A percentile compares a stretch with the other conserved stretches of the same genome.
phyloP scores from a whole-genome alignment of 140 eudicot genomes.

The Bidens hawaiensis region DNA sequence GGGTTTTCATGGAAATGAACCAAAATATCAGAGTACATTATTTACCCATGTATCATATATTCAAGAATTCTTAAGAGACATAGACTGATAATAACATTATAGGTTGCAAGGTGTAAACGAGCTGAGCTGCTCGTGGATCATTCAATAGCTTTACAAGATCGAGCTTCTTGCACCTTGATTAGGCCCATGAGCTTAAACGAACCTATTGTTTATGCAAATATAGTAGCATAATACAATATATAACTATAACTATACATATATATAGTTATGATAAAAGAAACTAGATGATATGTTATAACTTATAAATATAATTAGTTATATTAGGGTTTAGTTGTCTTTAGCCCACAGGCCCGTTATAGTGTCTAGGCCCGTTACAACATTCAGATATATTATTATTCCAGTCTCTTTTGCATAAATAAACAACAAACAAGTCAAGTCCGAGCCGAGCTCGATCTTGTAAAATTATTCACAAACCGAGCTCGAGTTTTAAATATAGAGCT shows the following conservation, averaged over 20 bases:
- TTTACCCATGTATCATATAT: neutral
- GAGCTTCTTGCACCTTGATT: neutral
- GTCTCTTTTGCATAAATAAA: too few relatives aligned
- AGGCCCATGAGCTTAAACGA: neutral
- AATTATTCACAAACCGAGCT: slow-evolving; percentile 2
- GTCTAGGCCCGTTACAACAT: too few relatives aligned
- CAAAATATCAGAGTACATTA: neutral
- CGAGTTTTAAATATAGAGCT: too few relatives aligned
- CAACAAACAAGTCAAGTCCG: neutral
- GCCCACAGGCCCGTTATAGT: too few relatives aligned
- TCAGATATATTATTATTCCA: too few relatives aligned
- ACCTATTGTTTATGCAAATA: neutral
- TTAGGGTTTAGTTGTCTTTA: too few relatives aligned
- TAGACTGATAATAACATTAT: neutral
- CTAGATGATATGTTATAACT: neutral
- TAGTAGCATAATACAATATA: neutral
- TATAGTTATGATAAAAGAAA: neutral
- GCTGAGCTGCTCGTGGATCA: neutral
- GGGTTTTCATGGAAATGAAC: neutral
- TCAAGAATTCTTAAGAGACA: neutral
- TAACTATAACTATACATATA: neutral
- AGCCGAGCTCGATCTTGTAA: too few relatives aligned
- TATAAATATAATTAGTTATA: neutral
- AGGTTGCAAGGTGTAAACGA: neutral
- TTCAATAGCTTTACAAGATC: neutral